Conservation (phyloP, 306 rosid genomes). For the Trifolium repens region DNA sequence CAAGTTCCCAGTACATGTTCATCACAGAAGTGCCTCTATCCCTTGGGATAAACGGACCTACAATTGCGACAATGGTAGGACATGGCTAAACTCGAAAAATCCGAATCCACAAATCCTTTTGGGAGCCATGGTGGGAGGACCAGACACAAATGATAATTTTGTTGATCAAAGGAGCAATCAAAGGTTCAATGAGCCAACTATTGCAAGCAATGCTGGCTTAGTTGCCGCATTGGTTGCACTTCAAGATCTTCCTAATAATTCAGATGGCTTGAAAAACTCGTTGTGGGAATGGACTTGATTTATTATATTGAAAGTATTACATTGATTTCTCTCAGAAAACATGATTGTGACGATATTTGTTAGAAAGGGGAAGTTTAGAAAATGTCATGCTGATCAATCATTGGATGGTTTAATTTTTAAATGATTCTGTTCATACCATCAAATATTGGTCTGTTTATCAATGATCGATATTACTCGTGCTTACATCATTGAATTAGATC, state of each 20-base stretch:
- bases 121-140: conserved; percentile 92
- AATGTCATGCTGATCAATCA: background rate
- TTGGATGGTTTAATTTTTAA: conserved; percentile 1
- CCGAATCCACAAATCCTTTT: conserved; percentile 67
- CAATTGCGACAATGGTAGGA: conserved; percentile 56
- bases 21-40: conserved; percentile 82
- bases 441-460: background rate
- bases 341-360: background rate
- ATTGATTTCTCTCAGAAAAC: background rate
- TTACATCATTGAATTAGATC: background rate
- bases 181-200: conserved; percentile 73
- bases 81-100: conserved; percentile 59
- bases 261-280: conserved; percentile 41
- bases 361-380: conserved; percentile 5
- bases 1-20: conserved; percentile 67
- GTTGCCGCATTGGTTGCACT: conserved; percentile 82
- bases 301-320: conserved; percentile 28
- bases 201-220: conserved; percentile 87
- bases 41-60: conserved; percentile 62
- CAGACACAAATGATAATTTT: conserved; percentile 61
- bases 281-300: conserved; percentile 63
- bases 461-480: background rate
- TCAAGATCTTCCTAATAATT: conserved; percentile 55
- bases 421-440: background rate
- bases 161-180: conserved; percentile 61